These are phyloP conservation scores for Tricholoma saponaceum DNA, from an alignment of 768 basidiomycete genomes.

Conservation along the genomic window DNA sequence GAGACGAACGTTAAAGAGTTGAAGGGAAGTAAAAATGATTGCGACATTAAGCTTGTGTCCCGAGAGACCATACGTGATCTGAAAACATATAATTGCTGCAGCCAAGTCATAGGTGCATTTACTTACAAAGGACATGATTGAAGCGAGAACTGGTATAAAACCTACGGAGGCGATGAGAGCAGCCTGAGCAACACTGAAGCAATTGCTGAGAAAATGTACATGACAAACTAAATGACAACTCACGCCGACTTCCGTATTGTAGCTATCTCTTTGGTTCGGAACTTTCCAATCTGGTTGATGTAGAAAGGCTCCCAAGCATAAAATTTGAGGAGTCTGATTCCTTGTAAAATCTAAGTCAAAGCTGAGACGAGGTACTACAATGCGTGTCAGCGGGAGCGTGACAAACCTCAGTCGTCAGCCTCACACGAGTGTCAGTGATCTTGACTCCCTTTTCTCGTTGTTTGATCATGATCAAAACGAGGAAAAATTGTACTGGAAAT, in stretches of 20 bases:
- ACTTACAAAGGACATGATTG: constrained; percentile 48
- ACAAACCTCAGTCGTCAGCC: constrained; percentile 45
- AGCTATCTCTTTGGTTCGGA: constrained; percentile 34
- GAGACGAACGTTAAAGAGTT: constrained; percentile 45
- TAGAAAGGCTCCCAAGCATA: constrained; percentile 58
- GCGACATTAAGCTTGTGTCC: constrained; percentile 51
- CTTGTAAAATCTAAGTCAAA: constrained; percentile 47
- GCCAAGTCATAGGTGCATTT: not conserved
- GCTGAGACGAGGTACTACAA: not conserved
- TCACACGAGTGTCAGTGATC: constrained; percentile 50
- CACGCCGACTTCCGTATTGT: constrained; percentile 36
- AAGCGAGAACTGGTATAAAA: constrained; percentile 49
- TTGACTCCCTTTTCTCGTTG: constrained; percentile 42
- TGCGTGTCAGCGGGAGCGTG: not conserved
- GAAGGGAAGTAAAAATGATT: constrained; percentile 51
- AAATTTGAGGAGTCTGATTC: constrained; percentile 60
- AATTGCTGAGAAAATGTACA: constrained; percentile 6
- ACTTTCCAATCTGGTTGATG: constrained; percentile 30
- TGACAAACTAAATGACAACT: constrained; percentile 9
- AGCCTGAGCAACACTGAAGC: constrained; percentile 30
- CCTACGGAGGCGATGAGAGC: constrained; percentile 39
- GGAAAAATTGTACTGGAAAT: constrained; percentile 41
- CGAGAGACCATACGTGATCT: constrained; percentile 60
- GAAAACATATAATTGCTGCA: not conserved
- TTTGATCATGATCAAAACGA: constrained; percentile 39